Conservation (phyloP, 23 red algal genomes). For the Rhodosorus marinus region DNA sequence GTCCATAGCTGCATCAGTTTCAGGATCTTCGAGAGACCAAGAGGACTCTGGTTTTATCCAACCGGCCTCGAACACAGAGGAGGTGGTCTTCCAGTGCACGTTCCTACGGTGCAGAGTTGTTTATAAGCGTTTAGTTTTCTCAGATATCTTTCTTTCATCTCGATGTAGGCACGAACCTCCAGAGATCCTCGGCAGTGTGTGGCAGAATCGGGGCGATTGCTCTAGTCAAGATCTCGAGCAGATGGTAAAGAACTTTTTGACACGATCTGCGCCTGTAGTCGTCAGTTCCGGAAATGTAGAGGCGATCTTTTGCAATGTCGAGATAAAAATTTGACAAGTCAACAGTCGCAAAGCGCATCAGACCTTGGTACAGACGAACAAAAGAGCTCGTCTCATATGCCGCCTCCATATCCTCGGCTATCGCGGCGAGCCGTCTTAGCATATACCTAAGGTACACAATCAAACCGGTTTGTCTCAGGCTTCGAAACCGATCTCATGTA, state of each 20-base stretch:
- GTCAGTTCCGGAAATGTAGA: slow-evolving; percentile 38
- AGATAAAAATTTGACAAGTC: slow-evolving; percentile 96
- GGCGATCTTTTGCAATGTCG: slow-evolving; percentile 91
- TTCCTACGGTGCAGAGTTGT: too few relatives aligned
- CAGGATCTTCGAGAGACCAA: background rate
- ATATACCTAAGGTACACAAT: too few relatives aligned
- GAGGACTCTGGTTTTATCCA: slow-evolving; percentile 23
- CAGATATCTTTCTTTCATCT: too few relatives aligned
- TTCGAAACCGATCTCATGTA: too few relatives aligned
- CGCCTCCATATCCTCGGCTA: slow-evolving; percentile 27
- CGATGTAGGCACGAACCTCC: slow-evolving; percentile 80
- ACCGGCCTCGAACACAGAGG: slow-evolving; percentile 41
- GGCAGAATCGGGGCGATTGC: slow-evolving; percentile 70
- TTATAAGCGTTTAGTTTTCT: too few relatives aligned
- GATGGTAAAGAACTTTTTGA: slow-evolving; percentile 41
- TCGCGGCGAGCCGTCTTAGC: slow-evolving; percentile 14
- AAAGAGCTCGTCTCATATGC: slow-evolving; percentile 60
- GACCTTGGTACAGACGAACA: slow-evolving; percentile 52
- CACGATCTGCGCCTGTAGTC: slow-evolving; percentile 59
- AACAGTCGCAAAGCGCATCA: slow-evolving; percentile 57
- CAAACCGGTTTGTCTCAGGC: too few relatives aligned
- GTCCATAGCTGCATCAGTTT: slow-evolving; percentile 21
- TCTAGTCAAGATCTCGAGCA: slow-evolving; percentile 39
- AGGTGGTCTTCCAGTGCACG: too few relatives aligned
- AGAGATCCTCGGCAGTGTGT: slow-evolving; percentile 90